phyloP scores from a whole-genome alignment of 116 monocot species.

The Phalaenopsis hybrid region DNA sequence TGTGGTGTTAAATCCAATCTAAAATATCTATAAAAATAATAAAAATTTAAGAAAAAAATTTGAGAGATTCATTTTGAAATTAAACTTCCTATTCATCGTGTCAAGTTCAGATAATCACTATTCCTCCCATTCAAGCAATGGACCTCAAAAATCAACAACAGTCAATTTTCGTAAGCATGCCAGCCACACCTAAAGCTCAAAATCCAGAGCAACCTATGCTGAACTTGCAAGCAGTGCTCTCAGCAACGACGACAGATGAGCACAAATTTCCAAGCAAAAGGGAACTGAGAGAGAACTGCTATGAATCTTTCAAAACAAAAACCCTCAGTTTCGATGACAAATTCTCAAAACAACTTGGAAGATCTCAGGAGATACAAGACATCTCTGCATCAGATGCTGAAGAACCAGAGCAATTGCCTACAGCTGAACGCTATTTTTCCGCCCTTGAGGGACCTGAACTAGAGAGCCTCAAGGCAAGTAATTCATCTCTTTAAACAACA shows the following conservation, averaged over 20 bases:
- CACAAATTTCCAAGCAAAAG: background rate
- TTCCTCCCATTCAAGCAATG: background rate
- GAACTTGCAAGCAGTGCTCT: background rate
- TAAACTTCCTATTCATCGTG: no score
- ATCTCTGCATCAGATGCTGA: background rate
- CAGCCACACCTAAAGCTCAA: background rate
- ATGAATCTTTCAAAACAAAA: conserved; percentile 44
- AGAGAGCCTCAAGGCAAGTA: conserved; percentile 32
- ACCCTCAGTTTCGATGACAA: conserved; percentile 37
- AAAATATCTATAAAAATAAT: no score
- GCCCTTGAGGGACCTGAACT: conserved; percentile 38
- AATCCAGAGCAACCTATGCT: background rate
- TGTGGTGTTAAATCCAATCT: no score
- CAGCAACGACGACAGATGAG: background rate
- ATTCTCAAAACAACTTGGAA: conserved; percentile 26
- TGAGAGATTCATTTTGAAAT: no score
- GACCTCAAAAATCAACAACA: background rate
- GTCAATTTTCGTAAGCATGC: background rate
- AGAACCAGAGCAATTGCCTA: conserved; percentile 11
- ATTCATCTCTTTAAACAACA: background rate
- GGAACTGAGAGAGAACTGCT: conserved; percentile 19
- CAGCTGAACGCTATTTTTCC: conserved; percentile 32
- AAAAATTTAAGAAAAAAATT: no score
- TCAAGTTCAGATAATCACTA: no score
- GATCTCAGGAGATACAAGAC: background rate